Evolutionary conservation across 495 filamentous ascomycete species (phyloP).

Genomic region (Penicillium canariense): DNA sequence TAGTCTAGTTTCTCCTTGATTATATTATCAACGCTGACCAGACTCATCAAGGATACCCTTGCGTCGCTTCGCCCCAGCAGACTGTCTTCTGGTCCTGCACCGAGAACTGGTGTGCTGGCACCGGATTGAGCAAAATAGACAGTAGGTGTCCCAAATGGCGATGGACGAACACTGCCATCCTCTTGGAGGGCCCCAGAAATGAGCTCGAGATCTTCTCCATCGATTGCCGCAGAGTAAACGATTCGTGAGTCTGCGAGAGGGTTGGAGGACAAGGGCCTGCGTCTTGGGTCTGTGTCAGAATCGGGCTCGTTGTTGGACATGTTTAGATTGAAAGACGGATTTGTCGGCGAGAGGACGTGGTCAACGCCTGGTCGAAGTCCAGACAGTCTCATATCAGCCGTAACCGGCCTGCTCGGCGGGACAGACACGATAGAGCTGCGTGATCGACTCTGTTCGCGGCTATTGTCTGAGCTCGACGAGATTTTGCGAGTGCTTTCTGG

Average conservation of each 20-base stretch:
- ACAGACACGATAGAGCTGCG: slow-evolving; percentile 4
- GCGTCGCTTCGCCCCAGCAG: slow-evolving; percentile 26
- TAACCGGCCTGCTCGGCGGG: slow-evolving; percentile 1
- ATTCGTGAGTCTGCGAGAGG: slow-evolving; percentile 5
- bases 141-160: slow-evolving; percentile 14
- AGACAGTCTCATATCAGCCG: slow-evolving; percentile 8
- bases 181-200: slow-evolving; percentile 6
- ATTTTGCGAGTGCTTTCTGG: slow-evolving; percentile 7
- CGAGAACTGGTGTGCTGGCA: slow-evolving; percentile 18
- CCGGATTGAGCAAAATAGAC: slow-evolving; percentile 12
- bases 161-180: slow-evolving; percentile 6
- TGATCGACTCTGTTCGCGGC: slow-evolving; percentile 12
- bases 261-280: not conserved
- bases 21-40: slow-evolving; percentile 51
- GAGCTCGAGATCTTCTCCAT: slow-evolving; percentile 1
- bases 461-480: slow-evolving; percentile 7
- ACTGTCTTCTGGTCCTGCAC: slow-evolving; percentile 51
- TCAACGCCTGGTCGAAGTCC: slow-evolving; percentile 7
- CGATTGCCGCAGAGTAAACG: slow-evolving; percentile 7
- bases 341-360: not conserved
- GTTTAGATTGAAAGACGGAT: not conserved
- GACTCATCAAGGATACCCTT: slow-evolving; percentile 21
- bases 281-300: not conserved
- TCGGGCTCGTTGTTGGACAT: slow-evolving; percentile 2
- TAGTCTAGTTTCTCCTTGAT: slow-evolving; percentile 50